These are phyloP conservation scores for Cladosporium sp. DNA, from an alignment of 2,329 filamentous ascomycete genomes.

Conservation along the genomic window DNA sequence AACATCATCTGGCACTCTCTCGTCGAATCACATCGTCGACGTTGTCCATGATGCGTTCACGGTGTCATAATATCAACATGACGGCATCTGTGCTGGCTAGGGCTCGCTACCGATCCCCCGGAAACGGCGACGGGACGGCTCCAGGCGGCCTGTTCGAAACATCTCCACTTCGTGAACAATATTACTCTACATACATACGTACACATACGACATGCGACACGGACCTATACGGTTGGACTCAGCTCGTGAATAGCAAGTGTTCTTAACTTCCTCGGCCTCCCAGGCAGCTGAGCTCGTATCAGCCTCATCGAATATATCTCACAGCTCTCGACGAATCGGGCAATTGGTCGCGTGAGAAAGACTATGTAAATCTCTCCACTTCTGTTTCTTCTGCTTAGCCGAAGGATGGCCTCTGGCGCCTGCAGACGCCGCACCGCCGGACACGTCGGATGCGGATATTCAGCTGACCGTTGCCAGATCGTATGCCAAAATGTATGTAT, in stretches of 20 bases:
- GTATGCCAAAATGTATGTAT: neutral
- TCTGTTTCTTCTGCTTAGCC: neutral
- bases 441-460: constrained; percentile 2
- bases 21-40: constrained; percentile 8
- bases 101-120: constrained; percentile 1
- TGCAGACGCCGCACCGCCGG: neutral
- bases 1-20: neutral
- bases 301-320: too few relatives aligned
- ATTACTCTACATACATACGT: neutral
- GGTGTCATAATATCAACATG: constrained; percentile 2
- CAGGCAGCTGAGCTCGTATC: neutral
- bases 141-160: neutral
- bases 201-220: neutral
- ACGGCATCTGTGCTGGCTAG: neutral
- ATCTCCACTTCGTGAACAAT: neutral
- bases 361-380: neutral
- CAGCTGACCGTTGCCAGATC: neutral
- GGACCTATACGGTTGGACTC: neutral
- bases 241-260: neutral
- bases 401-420: neutral
- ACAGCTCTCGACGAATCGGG: constrained; percentile 11
- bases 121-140: constrained; percentile 1
- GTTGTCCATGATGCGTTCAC: constrained; percentile 16
- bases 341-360: neutral
- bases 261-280: neutral